Evolutionary conservation across 2,329 filamentous ascomycete species (phyloP).

Genomic region (Curvularia lunata): DNA sequence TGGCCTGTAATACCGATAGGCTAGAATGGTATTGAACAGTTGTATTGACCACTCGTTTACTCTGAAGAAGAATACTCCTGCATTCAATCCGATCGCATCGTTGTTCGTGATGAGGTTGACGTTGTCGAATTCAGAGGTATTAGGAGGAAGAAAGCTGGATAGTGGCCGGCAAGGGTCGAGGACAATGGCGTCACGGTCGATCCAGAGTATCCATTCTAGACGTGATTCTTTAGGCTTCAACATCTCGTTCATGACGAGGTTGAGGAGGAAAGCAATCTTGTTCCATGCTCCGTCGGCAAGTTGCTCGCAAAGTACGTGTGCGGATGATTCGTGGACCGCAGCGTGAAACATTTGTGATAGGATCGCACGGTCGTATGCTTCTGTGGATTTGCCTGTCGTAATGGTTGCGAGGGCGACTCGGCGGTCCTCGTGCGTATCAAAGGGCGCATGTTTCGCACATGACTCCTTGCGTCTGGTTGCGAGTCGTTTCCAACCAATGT

Average conservation of each 20-base stretch:
- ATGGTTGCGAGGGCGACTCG: slow-evolving; percentile 46
- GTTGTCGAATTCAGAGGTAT: slow-evolving; percentile 20
- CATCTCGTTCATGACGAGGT: slow-evolving; percentile 46
- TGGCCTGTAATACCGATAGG: slow-evolving; percentile 49
- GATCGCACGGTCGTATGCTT: slow-evolving; percentile 51
- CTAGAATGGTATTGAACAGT: slow-evolving; percentile 49
- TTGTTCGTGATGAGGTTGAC: slow-evolving; percentile 47
- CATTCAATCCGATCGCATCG: slow-evolving; percentile 52
- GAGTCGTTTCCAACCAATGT: slow-evolving; percentile 14
- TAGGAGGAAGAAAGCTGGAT: slow-evolving; percentile 48
- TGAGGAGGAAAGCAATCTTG: slow-evolving; percentile 55
- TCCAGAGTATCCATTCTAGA: slow-evolving; percentile 54
- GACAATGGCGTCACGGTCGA: slow-evolving; percentile 54
- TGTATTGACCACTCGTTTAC: slow-evolving; percentile 50
- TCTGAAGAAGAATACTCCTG: slow-evolving; percentile 52
- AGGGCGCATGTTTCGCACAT: slow-evolving; percentile 25
- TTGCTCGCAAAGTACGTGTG: slow-evolving; percentile 51
- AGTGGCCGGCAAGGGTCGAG: slow-evolving; percentile 52
- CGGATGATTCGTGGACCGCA: slow-evolving; percentile 50
- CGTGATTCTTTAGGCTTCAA: slow-evolving; percentile 48
- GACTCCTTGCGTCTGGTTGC: slow-evolving; percentile 16
- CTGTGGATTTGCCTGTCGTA: slow-evolving; percentile 42
- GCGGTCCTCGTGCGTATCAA: slow-evolving; percentile 17
- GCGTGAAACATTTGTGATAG: slow-evolving; percentile 52
- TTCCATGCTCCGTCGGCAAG: slow-evolving; percentile 55